These are phyloP conservation scores for Cinnamomum chago DNA, from an alignment of 164 flowering plant species.

Conservation along the genomic window DNA sequence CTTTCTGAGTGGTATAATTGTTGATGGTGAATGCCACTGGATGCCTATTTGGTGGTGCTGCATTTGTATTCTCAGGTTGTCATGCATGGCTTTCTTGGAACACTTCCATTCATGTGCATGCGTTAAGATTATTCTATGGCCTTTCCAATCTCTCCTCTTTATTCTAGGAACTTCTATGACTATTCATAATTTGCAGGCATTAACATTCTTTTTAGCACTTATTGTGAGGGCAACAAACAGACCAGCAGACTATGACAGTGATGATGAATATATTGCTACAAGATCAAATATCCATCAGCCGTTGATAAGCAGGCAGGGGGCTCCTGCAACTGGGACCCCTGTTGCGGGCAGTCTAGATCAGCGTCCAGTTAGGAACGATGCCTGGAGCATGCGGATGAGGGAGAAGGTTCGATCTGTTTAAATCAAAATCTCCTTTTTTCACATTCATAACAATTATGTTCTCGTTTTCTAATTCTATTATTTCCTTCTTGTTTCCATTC, in stretches of 20 bases:
- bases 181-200: constrained; percentile 44
- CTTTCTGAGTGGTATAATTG: neutral
- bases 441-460: neutral
- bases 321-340: constrained; percentile 62
- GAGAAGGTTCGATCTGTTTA: constrained; percentile 53
- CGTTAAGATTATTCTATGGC: neutral
- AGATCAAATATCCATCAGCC: constrained; percentile 58
- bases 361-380: constrained; percentile 68
- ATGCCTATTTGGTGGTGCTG: neutral
- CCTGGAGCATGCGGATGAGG: constrained; percentile 88
- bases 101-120: neutral
- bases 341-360: constrained; percentile 56
- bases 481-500: neutral
- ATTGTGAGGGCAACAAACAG: constrained; percentile 66
- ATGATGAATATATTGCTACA: constrained; percentile 61
- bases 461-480: neutral
- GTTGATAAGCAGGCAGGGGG: constrained; percentile 48
- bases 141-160: neutral
- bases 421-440: neutral
- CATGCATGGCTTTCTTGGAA: neutral
- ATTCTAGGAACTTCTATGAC: neutral
- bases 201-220: constrained; percentile 63
- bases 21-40: neutral
- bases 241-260: constrained; percentile 78
- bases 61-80: neutral